Evolutionary conservation across 2,329 filamentous ascomycete species (phyloP).

Genomic region (Sarocladiaceae sp.): DNA sequence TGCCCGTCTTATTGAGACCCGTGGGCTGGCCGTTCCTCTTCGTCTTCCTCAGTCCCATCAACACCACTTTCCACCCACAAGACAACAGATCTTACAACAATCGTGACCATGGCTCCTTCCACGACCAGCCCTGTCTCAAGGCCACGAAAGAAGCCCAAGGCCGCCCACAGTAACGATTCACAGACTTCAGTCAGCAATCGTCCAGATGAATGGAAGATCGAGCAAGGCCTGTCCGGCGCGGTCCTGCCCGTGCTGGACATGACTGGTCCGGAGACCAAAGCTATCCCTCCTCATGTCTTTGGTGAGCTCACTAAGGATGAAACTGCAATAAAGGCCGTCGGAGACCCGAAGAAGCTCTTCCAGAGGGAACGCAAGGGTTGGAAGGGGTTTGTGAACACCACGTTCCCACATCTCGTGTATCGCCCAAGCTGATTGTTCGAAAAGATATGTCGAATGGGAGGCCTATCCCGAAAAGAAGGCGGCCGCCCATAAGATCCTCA

Average conservation of each 20-base stretch:
- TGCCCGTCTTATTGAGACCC: no score
- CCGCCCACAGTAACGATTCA: background rate
- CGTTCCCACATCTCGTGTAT: background rate
- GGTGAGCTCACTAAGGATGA: slow-evolving; percentile 33
- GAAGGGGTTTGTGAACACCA: slow-evolving; percentile 22
- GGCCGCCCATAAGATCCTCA: slow-evolving; percentile 48
- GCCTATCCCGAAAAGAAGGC: slow-evolving; percentile 64
- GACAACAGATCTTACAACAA: no score
- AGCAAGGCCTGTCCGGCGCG: slow-evolving; percentile 44
- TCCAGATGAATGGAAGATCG: slow-evolving; percentile 50
- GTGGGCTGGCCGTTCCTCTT: no score
- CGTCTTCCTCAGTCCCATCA: no score
- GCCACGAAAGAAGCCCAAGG: background rate
- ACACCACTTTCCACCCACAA: no score
- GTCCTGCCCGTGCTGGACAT: slow-evolving; percentile 44
- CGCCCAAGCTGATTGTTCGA: background rate
- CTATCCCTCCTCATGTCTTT: slow-evolving; percentile 22
- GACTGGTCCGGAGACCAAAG: slow-evolving; percentile 30
- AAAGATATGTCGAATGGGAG: slow-evolving; percentile 64
- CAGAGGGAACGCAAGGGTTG: slow-evolving; percentile 25
- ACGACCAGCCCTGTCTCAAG: no score
- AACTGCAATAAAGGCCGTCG: slow-evolving; percentile 33
- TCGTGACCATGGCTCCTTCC: no score
- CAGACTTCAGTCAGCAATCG: slow-evolving; percentile 17
- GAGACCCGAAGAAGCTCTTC: slow-evolving; percentile 27